Base-by-base conservation (phyloP, 116 monocot genomes). In the Cymodocea nodosa region DNA sequence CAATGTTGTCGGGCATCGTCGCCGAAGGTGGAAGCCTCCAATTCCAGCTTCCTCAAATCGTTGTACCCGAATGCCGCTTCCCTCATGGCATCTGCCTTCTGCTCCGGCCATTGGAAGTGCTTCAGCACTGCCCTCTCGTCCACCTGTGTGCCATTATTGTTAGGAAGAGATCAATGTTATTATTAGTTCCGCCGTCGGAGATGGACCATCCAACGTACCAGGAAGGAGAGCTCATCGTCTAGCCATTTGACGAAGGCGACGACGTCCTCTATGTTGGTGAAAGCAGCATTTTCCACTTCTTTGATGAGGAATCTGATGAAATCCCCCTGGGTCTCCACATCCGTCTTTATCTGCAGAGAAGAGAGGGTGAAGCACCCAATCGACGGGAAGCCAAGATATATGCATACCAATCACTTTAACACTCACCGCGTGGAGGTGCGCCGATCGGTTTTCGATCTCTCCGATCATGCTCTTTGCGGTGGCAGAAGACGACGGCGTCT, bases 181-280 rank as follows among this genome's bases (percentile, higher is more conserved):
- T 4, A 14, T 11, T n/a, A n/a, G n/a, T n/a, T n/a, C n/a, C n/a
- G n/a, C n/a, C n/a, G n/a, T 34, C 14, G 15, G 35, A 35, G 35
- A 61, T 61, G 36, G 35, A 37, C 37, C 37, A n/a, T n/a, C n/a
- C n/a, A 6, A 44, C 62, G 0, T 82, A 95, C 94, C 78, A 95
- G 79, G 69, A 80, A 90, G 39, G 90, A 95, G 67, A 95, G 94
- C 69, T 95, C 90, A 52, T 95, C 87, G 73, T 95, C 94, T 35
- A 95, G 87, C 94, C 94, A 95, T 76, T 95, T 95, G 76, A 95
- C 94, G 72, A 95, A 95, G 39, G 79, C 71, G 23, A 90, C 90
- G 4, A 95, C 81, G 50, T 95, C 94, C 59, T 95, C 85, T 51
- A 95, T 85, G 68, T 79, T 78, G 71, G 73, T 61, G 73, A 90